Base-by-base conservation (phyloP, 1,139 yeast species). In the Hyphopichia fennica region DNA sequence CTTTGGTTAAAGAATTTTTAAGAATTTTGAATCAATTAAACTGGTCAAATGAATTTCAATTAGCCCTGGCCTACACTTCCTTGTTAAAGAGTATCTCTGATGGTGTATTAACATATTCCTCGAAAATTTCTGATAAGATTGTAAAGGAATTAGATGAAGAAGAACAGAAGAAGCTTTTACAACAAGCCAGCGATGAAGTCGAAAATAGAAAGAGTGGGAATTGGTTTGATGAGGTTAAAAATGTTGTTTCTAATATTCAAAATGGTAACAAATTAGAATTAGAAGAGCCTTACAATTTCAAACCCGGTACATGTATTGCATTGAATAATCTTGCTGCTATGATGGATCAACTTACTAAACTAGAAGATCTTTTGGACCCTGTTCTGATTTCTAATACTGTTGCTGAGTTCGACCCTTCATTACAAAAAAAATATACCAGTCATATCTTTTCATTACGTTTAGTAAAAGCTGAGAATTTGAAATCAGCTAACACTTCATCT, bases 301-400 rank as follows among this genome's bases (percentile, higher is more conserved):
- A 75, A 47, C 70, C 76, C 3, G 71, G 76, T 41, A 82, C 93
- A 0, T 88, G 96, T 62, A 79, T 87, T n/a, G 84, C 86, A 18
- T 67, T 89, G 42, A 87, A 87, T 58, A 82, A 89, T 53, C 58
- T 89, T 16, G 81, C 84, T 6, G 77, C 81, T 16, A 79, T 87
- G 66, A 73, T 81, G 62, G 60, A 67, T 2, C 79, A 81, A 48
- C 61, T 88, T 31, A 75, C 79, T 40, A 76, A 71, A 40, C 61
- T 89, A 35, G 96, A 87, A 54, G 77, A 73, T 2, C 60, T 72
- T 25, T 54, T 87, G 15, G 81, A 85, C 47, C 82, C 93, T 0
- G 91, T 85, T 45, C 54, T 63, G 36, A 69, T 85, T 17, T 81
- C 87, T 6, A 60, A 62, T 4, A 61, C 77, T 0, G 69, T 84